Evolutionary conservation across 2,329 filamentous ascomycete genomes (phyloP).

Genomic region (Trichoderma semiorbis): DNA sequence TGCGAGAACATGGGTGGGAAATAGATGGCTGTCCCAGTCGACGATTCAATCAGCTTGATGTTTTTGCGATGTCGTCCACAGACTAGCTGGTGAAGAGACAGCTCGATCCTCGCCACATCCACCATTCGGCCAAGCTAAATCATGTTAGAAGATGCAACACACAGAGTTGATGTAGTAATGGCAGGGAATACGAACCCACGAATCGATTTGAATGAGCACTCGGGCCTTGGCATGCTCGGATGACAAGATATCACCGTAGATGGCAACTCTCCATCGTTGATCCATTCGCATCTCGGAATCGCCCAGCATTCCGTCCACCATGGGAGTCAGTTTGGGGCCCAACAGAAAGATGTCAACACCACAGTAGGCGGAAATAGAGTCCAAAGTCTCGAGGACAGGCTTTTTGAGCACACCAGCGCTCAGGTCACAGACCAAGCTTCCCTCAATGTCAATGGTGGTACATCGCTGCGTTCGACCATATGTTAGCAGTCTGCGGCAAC

Average conservation of each 20-base stretch:
- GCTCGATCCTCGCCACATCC: slow-evolving; percentile 76
- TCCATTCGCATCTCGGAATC: slow-evolving; percentile 81
- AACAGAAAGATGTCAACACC: slow-evolving; percentile 96
- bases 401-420: slow-evolving; percentile 65
- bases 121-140: slow-evolving; percentile 66
- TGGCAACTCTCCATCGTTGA: slow-evolving; percentile 85
- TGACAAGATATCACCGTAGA: slow-evolving; percentile 93
- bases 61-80: slow-evolving; percentile 94
- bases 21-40: slow-evolving; percentile 95
- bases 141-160: slow-evolving; percentile 20
- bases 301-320: slow-evolving; percentile 70
- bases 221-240: slow-evolving; percentile 96
- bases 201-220: slow-evolving; percentile 94
- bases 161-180: background rate
- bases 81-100: slow-evolving; percentile 85
- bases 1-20: slow-evolving; percentile 92
- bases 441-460: slow-evolving; percentile 89
- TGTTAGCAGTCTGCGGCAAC: slow-evolving; percentile 12
- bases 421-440: slow-evolving; percentile 78
- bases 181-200: slow-evolving; percentile 57
- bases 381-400: slow-evolving; percentile 77
- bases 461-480: slow-evolving; percentile 61
- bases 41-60: slow-evolving; percentile 95
- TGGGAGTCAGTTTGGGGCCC: slow-evolving; percentile 79
- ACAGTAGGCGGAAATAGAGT: slow-evolving; percentile 81